A percentile compares a stretch with the other conserved stretches of the same genome.
Conservation (phyloP, 345 rosid species). For the Euphorbia tirucalli region DNA sequence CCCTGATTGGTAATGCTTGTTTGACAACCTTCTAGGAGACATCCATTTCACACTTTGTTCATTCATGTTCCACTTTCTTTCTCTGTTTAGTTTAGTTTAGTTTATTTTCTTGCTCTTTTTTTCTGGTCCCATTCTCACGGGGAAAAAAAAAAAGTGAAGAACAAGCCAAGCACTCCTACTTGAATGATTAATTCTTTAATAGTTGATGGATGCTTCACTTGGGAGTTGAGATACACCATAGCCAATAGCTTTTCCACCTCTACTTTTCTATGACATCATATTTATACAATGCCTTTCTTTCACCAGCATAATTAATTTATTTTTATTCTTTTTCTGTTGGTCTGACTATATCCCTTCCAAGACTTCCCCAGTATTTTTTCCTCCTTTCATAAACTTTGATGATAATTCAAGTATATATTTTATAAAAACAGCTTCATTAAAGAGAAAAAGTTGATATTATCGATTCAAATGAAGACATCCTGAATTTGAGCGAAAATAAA, state of each 20-base stretch:
- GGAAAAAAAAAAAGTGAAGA: conserved; percentile 46
- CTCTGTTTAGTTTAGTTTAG: background rate
- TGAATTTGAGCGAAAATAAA: no score
- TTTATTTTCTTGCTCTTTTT: background rate
- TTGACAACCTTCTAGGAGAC: conserved; percentile 30
- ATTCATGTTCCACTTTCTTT: conserved; percentile 25
- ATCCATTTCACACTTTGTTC: conserved; percentile 22
- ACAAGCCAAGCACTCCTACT: conserved; percentile 32
- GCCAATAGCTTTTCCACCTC: background rate
- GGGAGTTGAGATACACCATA: conserved; percentile 27
- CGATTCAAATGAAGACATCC: no score
- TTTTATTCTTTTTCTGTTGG: background rate
- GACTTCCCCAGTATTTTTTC: no score
- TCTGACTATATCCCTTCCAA: background rate
- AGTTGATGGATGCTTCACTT: conserved; percentile 35
- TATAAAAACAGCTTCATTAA: no score
- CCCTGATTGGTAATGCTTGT: conserved; percentile 26
- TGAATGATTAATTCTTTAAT: conserved; percentile 18
- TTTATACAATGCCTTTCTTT: background rate
- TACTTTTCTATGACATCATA: background rate
- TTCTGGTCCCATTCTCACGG: conserved; percentile 17
- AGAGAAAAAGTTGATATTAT: no score
- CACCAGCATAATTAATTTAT: no score
- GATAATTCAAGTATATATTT: no score
- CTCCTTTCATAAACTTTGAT: no score